Percentiles rank a stretch among this genome's conserved stretches.
Conservation (phyloP, 805 yeast genomes). For the Dipodascus geniculatus region DNA sequence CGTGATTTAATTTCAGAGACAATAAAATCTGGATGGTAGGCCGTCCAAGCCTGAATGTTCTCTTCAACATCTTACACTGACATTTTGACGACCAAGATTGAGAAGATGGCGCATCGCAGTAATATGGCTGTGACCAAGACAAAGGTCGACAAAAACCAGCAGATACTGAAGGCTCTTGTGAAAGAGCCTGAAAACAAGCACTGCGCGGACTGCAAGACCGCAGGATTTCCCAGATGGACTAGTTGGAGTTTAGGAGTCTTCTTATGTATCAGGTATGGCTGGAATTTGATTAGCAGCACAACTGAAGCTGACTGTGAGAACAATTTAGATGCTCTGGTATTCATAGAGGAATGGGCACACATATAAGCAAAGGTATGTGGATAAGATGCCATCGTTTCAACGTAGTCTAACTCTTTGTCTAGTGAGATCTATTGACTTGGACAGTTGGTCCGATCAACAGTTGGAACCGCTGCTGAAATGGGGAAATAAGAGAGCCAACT, state of each 20-base stretch:
- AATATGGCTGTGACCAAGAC: conserved; percentile 4
- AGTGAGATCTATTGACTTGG: conserved; percentile 89
- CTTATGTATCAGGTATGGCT: conserved; percentile 50
- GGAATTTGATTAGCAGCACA: background rate
- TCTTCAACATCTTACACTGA: too few relatives aligned
- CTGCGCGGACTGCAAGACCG: conserved; percentile 87
- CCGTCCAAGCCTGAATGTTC: too few relatives aligned
- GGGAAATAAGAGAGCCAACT: conserved; percentile 76
- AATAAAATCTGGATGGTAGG: conserved; percentile 7
- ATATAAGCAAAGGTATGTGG: conserved; percentile 51
- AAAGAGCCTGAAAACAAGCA: conserved; percentile 63
- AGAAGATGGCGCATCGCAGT: background rate
- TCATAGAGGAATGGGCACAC: conserved; percentile 92
- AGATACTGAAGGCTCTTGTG: conserved; percentile 61
- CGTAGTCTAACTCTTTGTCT: background rate
- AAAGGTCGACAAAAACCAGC: conserved; percentile 43
- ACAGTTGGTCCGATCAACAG: conserved; percentile 94
- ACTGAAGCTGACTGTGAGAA: background rate
- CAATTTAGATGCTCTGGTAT: conserved; percentile 69
- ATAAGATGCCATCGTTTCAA: background rate
- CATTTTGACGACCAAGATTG: background rate
- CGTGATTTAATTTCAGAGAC: conserved; percentile 9
- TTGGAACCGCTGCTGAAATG: conserved; percentile 68
- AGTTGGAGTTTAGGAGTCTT: conserved; percentile 92
- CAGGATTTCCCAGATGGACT: conserved; percentile 95